Base-by-base conservation (phyloP, 1,284 basidiomycete genomes). In the Malassezia japonica region DNA sequence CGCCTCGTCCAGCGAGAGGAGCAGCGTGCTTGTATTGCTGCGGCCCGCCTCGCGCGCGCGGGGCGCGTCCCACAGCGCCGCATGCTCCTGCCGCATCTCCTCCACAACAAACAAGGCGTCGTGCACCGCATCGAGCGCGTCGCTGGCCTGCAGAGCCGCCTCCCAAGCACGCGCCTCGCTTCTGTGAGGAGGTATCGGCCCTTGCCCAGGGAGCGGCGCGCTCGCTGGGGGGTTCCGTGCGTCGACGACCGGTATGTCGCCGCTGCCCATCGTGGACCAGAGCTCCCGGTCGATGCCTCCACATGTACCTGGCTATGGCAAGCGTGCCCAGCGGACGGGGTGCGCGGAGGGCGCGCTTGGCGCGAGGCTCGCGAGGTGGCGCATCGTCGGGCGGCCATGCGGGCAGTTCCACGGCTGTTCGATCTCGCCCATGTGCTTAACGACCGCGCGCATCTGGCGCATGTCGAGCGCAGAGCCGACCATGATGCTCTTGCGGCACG, bases 321-420 rank as follows among this genome's bases (percentile, higher is more conserved):
- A 21, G 18, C 12, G 15, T 10, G 50, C 34, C 50, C 50, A 51
- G 12, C 29, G 37, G 20, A 51, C 36, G 16, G 37, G 37, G n/a
- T 23, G 43, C 24, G 42, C 24, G 35, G 25, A 5, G 39, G 13
- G 16, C 33, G 45, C 2, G 29, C 20, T n/a, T 37, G 48, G 49
- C 34, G 54, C 47, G 25, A 65, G 47, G 48, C 61, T 60, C 3
- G 56, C 59, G 18, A 71, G 52, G 42, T 71, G 69, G 1, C 91
- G 82, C 88, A 95, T 94, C 6, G 91, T 98, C 1, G 92, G 92
- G 37, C 91, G 77, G 4, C 91, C 91, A 70, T 95, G 91, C 2
- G 92, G 91, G 69, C 91, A 96, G 55, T 92, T 88, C 79, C 94
- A 98, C 0, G 91, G 94, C 67, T 95, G 89, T 62, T 95, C 87